Evolutionary conservation across 768 basidiomycete species (phyloP), one percentile per base, ranked within the genome.

Genomic region (Chiua virens): DNA sequence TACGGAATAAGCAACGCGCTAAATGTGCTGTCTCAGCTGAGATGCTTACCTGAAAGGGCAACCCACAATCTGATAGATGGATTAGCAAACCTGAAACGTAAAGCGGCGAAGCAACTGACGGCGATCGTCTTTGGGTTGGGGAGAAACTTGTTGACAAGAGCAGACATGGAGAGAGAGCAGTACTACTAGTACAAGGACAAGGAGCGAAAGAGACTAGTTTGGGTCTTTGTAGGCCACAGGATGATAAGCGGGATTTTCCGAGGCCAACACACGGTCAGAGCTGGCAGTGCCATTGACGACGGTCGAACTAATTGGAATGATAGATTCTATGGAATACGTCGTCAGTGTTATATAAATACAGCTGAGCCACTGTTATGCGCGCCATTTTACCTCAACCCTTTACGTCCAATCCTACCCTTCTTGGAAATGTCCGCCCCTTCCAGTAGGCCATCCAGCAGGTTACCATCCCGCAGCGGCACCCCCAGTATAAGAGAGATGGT

Each of bases 1-100:
- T 59, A 55, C 53, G 55, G 45, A 44, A 59, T 51, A 49, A 45
- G 15, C 10, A 9, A 15, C 4, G 20, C n/a, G 1, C 27, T 8
- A 8, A 27, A 8, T 6, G 23, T 23, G 23, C 8, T 18, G 36
- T 25, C 8, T 27, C n/a, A n/a, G n/a, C n/a, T 28, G 21, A 27
- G 10, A 35, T 15, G 74, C 82, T 67, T 62, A 92, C 93, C 89
- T 92, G 79, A 97, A 97, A 15, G 95, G 95, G 73, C 94, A 97
- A 23, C 92, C 93, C 25, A 98, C 86, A 61, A 98, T 89, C 87
- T 94, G 54, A 34, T 42, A 34, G 34, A 47, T 27, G 53, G 52
- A 42, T 63, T 46, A 61, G 54, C n/a, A 28, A 27, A 25, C 3
- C 8, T 6, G 21, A 18, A 17, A 36, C 45, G 23, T 21, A 39